Conservation (phyloP, 345 rosid genomes). For the Abelmoschus esculentus region DNA sequence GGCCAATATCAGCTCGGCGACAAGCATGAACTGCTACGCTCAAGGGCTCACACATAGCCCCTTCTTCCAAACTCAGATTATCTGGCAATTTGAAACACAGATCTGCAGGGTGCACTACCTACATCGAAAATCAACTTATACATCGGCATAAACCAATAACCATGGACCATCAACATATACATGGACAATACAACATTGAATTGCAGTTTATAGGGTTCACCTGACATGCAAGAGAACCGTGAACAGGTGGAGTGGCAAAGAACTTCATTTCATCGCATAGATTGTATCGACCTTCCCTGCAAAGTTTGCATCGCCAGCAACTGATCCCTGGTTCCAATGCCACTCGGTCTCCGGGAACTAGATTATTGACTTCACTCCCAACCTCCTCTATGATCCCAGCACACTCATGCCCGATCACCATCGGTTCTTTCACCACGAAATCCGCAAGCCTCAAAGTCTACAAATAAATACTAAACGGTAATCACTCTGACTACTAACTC, state of each 20-base stretch:
- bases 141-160: background rate
- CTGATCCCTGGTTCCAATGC: slow-evolving; percentile 67
- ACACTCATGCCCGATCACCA: slow-evolving; percentile 70
- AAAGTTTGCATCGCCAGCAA: slow-evolving; percentile 37
- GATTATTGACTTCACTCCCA: slow-evolving; percentile 43
- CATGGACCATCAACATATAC: background rate
- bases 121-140: background rate
- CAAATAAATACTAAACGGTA: background rate
- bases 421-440: slow-evolving; percentile 58
- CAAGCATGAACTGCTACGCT: slow-evolving; percentile 96
- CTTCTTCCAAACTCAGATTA: slow-evolving; percentile 85
- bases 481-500: no score
- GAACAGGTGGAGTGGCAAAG: slow-evolving; percentile 59
- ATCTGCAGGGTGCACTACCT: slow-evolving; percentile 92
- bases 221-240: slow-evolving; percentile 63
- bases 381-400: slow-evolving; percentile 61
- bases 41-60: slow-evolving; percentile 93
- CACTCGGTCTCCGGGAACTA: slow-evolving; percentile 46
- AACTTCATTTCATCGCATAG: slow-evolving; percentile 60
- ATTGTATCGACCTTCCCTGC: slow-evolving; percentile 57
- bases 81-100: slow-evolving; percentile 85
- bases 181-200: background rate
- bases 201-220: slow-evolving; percentile 7
- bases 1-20: slow-evolving; percentile 66
- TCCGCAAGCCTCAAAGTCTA: slow-evolving; percentile 62